Conservation (phyloP, 176 grass and related monocot genomes). For the Rhynchospora breviuscula region DNA sequence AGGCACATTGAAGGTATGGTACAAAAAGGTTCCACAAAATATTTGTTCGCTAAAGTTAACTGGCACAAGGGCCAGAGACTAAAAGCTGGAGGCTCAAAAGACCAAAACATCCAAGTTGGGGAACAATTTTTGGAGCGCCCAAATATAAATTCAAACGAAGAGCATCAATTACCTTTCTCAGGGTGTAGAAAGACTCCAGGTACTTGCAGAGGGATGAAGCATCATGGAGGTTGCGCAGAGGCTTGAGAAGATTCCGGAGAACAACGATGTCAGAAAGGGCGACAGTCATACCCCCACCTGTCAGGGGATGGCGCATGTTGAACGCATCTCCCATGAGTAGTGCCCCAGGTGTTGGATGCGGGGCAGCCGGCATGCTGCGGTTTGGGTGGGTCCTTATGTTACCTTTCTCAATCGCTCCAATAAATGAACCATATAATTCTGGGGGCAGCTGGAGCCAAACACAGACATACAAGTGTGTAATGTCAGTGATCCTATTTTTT, state of each 20-base stretch:
- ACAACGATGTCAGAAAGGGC: slow-evolving; percentile 94
- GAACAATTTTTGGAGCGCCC: neutral
- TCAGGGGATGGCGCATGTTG: slow-evolving; percentile 97
- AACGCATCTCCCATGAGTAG: slow-evolving; percentile 98
- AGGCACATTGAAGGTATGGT: neutral
- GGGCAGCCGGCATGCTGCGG: slow-evolving; percentile 85
- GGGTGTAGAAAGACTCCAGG: slow-evolving; percentile 93
- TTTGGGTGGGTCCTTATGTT: slow-evolving; percentile 96
- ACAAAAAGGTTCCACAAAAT: neutral
- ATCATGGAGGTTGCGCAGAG: slow-evolving; percentile 79
- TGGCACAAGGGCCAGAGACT: neutral
- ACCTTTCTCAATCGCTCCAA: slow-evolving; percentile 79
- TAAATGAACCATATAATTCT: slow-evolving; percentile 66
- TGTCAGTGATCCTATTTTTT: neutral
- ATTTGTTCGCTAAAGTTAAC: neutral
- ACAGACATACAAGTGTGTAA: neutral
- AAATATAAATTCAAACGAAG: neutral
- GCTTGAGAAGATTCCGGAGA: slow-evolving; percentile 75
- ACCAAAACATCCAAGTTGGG: neutral
- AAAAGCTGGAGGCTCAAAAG: neutral
- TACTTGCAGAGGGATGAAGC: slow-evolving; percentile 71
- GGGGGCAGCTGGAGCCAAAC: slow-evolving; percentile 36
- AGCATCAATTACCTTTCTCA: slow-evolving; percentile 55
- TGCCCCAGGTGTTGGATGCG: slow-evolving; percentile 83
- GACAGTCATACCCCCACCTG: slow-evolving; percentile 97